Evolutionary conservation across 139 green algal genomes (phyloP), one percentile per base, ranked within the genome.

Genomic region (Picochlorum sp.): DNA sequence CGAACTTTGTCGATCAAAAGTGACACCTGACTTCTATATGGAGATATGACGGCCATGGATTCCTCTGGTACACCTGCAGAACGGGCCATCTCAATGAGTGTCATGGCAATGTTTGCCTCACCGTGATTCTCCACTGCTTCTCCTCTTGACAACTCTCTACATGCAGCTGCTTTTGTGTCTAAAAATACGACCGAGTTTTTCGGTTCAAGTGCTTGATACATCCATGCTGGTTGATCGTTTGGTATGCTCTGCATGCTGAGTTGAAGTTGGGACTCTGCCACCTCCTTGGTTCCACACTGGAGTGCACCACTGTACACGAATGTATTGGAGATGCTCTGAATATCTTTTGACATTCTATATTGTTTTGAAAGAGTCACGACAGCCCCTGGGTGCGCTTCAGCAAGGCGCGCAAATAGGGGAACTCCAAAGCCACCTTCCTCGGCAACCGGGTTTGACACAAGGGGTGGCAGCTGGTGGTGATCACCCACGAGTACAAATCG

Each of bases 261-360:
- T n/a, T 59, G 16, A 30, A 92, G 67, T 49, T 11, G 57, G 0
- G 65, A 72, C 1, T 64, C 45, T 2, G 81, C 86, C 3, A 95
- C 81, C 4, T n/a, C 38, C 0, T 78, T 55, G 20, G 55, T 77
- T 31, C 78, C 93, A 51, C 82, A 90, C 6, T 62, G 68, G 60
- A 98, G 75, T 26, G 65, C 65, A 16, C 83, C 78, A 20, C 65
- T 67, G 72, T 98, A 98, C 6, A 95, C 73, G 13, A 98, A 77
- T 11, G 28, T 44, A 71, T 97, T 98, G 68, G 81, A 69, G 38
- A 98, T 77, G 4, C 67, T 51, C 85, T 88, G 86, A 70, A 98
- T 89, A 70, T 86, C 74, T 26, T 72, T 78, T 2, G 72, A 76
- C 93, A 99, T 99, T 62, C 93, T 81, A 72, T 97, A 98, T 80